Evolutionary conservation across 1,284 basidiomycete genomes (phyloP).

Genomic region (Ceratobasidium sp.): DNA sequence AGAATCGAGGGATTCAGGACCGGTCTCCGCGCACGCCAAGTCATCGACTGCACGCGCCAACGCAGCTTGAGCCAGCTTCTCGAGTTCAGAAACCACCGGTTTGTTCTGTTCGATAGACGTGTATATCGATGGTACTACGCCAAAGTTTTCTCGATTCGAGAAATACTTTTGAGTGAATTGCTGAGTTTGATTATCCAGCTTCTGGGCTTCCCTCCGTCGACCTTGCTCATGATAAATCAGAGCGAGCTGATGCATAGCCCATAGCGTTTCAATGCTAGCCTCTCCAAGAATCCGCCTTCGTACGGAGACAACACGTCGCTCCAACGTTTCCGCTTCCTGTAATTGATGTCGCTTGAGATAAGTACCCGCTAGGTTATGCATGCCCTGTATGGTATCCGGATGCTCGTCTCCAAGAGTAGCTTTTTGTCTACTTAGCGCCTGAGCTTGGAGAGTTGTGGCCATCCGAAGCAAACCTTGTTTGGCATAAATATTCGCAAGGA

Average conservation of each 20-base stretch:
- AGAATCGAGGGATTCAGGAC: neutral
- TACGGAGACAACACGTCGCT: neutral
- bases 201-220: neutral
- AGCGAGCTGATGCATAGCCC: neutral
- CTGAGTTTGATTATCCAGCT: neutral
- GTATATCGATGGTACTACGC: neutral
- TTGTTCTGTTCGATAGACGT: neutral
- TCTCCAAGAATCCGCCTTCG: neutral
- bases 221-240: conserved; percentile 1
- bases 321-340: neutral
- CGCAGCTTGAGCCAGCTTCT: neutral
- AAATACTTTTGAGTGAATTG: too few relatives aligned
- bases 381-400: neutral
- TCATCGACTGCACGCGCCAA: neutral
- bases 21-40: neutral
- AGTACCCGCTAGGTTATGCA: conserved; percentile 1
- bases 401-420: conserved; percentile 12
- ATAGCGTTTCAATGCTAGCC: neutral
- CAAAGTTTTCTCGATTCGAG: neutral
- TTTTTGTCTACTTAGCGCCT: neutral
- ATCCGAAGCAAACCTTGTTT: neutral
- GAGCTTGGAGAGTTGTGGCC: neutral
- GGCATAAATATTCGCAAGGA: conserved; percentile 1
- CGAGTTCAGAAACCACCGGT: neutral
- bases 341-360: conserved; percentile 5